A percentile compares a stretch with the other conserved stretches of the same genome.
These are phyloP conservation scores for Cucurbita maxima DNA, from an alignment of 306 rosid species.

Conservation along the genomic window DNA sequence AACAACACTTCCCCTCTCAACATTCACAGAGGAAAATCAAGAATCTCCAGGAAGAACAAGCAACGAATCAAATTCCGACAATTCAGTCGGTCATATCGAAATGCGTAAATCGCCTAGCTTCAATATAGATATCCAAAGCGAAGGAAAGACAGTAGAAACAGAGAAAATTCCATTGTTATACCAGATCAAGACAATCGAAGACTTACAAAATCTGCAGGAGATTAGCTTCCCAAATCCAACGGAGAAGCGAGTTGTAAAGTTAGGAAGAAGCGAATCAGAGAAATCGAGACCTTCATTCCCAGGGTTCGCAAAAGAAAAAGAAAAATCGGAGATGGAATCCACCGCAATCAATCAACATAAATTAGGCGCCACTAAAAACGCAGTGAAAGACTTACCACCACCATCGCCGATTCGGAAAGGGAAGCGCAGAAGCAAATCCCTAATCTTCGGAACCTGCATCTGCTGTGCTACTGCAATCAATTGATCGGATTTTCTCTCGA, in stretches of 20 bases:
- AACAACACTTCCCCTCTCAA: neutral
- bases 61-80: conserved; percentile 51
- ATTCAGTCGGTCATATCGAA: conserved; percentile 18
- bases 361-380: conserved; percentile 2
- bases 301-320: conserved; percentile 39
- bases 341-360: conserved; percentile 19
- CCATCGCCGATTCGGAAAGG: conserved; percentile 33
- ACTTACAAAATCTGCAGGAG: neutral
- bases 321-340: conserved; percentile 18
- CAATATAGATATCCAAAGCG: conserved; percentile 40
- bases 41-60: conserved; percentile 46
- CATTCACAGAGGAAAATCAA: neutral
- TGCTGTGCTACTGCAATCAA: conserved; percentile 63
- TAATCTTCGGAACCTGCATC: conserved; percentile 60
- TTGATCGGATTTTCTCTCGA: conserved; percentile 3
- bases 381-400: conserved; percentile 16
- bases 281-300: conserved; percentile 35
- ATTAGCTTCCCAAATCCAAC: neutral
- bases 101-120: conserved; percentile 81
- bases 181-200: conserved; percentile 22
- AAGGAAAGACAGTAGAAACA: conserved; percentile 34
- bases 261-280: conserved; percentile 51
- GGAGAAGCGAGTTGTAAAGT: conserved; percentile 44
- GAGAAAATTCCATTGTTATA: conserved; percentile 41
- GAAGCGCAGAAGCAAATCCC: conserved; percentile 36